Conservation (phyloP, 345 rosid species). For the Euphorbia pulcherrima region DNA sequence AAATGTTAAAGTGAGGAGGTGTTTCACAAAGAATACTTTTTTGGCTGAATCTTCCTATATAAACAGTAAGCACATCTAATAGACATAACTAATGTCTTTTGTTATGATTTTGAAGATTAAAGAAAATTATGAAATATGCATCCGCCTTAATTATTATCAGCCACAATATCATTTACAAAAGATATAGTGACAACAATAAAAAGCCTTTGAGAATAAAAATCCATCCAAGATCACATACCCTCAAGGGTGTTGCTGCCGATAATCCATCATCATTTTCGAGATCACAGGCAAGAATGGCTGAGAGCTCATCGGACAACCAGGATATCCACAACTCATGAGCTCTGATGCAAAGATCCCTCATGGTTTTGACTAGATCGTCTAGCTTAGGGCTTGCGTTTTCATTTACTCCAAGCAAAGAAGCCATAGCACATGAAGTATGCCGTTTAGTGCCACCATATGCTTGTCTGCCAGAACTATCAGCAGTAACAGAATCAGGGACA, state of each 20-base stretch:
- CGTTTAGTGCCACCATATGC: slow-evolving; percentile 48
- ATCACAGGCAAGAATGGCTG: slow-evolving; percentile 61
- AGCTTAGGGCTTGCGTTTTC: slow-evolving; percentile 72
- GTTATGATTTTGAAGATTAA: neutral
- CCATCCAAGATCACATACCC: slow-evolving; percentile 46
- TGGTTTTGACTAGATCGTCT: slow-evolving; percentile 53
- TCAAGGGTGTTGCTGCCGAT: slow-evolving; percentile 60
- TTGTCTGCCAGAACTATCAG: slow-evolving; percentile 56
- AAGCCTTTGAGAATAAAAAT: neutral
- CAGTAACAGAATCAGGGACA: slow-evolving; percentile 32
- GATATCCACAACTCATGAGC: slow-evolving; percentile 91
- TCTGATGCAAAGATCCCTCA: slow-evolving; percentile 69
- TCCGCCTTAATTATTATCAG: neutral
- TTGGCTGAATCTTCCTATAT: neutral
- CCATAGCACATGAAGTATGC: slow-evolving; percentile 68
- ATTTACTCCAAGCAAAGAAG: slow-evolving; percentile 79
- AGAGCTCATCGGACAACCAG: slow-evolving; percentile 82
- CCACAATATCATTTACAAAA: slow-evolving; percentile 3
- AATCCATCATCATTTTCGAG: slow-evolving; percentile 78
- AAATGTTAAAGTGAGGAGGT: neutral
- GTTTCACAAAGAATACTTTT: neutral
- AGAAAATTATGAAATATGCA: neutral
- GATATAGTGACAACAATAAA: neutral
- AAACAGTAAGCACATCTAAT: too few species aligned
- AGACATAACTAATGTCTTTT: neutral